Evolutionary conservation across 768 basidiomycete genomes (phyloP).

Genomic region (Coprinopsis sp.): DNA sequence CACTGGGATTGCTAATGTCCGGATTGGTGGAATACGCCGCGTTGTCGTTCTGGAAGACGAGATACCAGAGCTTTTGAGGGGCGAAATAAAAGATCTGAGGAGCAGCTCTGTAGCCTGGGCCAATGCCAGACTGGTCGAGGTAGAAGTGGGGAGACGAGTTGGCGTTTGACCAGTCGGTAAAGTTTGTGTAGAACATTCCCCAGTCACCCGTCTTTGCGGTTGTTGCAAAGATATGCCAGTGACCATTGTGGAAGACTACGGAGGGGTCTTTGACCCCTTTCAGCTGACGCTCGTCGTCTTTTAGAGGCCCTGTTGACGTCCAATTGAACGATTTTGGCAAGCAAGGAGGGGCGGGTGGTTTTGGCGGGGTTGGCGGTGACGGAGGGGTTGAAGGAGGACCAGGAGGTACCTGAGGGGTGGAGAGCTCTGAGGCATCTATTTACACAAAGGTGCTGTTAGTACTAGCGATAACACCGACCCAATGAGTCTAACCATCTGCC

Average conservation of each 20-base stretch:
- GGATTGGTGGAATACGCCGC: conserved; percentile 17
- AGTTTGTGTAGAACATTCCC: conserved; percentile 10
- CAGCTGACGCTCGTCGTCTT: background rate
- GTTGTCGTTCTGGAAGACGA: conserved; percentile 17
- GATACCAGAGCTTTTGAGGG: conserved; percentile 18
- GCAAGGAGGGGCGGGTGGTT: too few relatives aligned
- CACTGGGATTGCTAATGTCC: conserved; percentile 15
- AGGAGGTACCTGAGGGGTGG: too few relatives aligned
- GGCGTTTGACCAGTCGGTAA: conserved; percentile 14
- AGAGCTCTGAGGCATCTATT: too few relatives aligned
- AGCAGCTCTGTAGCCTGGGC: conserved; percentile 17
- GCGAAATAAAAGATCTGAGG: conserved; percentile 19
- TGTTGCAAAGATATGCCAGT: background rate
- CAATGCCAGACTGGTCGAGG: conserved; percentile 15
- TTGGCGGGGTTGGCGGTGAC: too few relatives aligned
- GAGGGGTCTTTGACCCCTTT: background rate
- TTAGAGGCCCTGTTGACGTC: background rate
- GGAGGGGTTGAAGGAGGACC: too few relatives aligned
- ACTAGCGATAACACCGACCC: too few relatives aligned
- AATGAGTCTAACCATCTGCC: too few relatives aligned
- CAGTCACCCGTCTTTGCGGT: background rate
- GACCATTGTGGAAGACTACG: background rate
- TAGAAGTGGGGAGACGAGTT: conserved; percentile 8
- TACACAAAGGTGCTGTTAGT: too few relatives aligned
- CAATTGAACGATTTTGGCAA: too few relatives aligned